Evolutionary conservation across 768 basidiomycete species (phyloP), one percentile per base, ranked within the genome.

Genomic region (Galerina marginata): DNA sequence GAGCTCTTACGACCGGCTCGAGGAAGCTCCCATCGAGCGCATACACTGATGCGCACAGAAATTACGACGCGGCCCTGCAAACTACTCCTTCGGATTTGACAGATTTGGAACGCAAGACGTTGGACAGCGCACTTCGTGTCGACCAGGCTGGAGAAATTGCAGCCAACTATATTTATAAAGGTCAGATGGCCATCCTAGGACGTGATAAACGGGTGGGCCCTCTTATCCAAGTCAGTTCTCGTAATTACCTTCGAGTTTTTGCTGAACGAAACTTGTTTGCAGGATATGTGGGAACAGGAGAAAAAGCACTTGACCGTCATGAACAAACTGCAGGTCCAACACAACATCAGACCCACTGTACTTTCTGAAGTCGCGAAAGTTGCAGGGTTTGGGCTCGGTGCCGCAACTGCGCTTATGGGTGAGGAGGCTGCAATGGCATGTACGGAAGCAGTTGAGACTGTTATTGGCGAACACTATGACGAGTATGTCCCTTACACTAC

Each of bases 251-350:
- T 38, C 15, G 20, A 7, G 9, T 36, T 33, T 54, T 36, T 16
- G 48, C 45, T 33, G 23, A 51, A 54, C 47, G 36, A 45, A 12
- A 53, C 40, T 56, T 20, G 42, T 38, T 48, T 15, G 58, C 55
- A 98, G 95, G 90, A 92, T 60, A 99, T 99, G 96, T 98, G 95
- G 95, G 87, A 93, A 37, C 94, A 94, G 71, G 96, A 99, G 75
- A 92, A 91, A 77, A 93, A 92, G 71, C 96, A 99, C 74, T 79
- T 99, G 11, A 70, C 77, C 0, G 92, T 95, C 36, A 93, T 96
- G 88, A 86, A 95, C 70, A 89, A 86, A 67, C 75, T 99, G 16
- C 92, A 92, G 65, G 65, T 83, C 2, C 95, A 99, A 72, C 94
- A 98, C 71, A 80, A 80, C 25, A 82, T 93, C 39, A 85, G 96